These are phyloP conservation scores for Capsella rubella DNA, from an alignment of 441 rosid genomes.

Conservation along the genomic window DNA sequence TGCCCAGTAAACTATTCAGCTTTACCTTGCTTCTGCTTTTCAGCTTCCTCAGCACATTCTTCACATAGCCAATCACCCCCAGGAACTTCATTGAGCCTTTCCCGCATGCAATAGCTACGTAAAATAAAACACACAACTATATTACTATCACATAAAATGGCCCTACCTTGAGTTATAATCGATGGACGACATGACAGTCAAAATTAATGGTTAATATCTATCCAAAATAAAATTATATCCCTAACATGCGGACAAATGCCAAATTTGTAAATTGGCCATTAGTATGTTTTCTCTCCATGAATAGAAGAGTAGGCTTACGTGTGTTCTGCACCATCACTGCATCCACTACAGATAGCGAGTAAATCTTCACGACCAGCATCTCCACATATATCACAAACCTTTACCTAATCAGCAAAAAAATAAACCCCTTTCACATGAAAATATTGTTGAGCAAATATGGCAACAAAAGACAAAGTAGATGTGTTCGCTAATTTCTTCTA, in stretches of 20 bases:
- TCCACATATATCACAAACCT: slow-evolving; percentile 99
- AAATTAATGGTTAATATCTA: slow-evolving; percentile 26
- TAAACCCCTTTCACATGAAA: slow-evolving; percentile 33
- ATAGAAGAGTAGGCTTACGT: slow-evolving; percentile 63
- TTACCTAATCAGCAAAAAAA: slow-evolving; percentile 71
- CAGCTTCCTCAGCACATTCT: slow-evolving; percentile 85
- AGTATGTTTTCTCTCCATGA: slow-evolving; percentile 23
- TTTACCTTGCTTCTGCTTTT: slow-evolving; percentile 76
- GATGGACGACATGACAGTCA: slow-evolving; percentile 22
- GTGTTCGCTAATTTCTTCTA: slow-evolving; percentile 19
- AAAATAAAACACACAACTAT: slow-evolving; percentile 37
- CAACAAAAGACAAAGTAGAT: slow-evolving; percentile 18
- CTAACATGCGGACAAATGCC: slow-evolving; percentile 15
- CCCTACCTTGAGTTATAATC: slow-evolving; percentile 29
- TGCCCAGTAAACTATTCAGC: slow-evolving; percentile 24
- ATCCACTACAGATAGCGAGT: slow-evolving; percentile 91
- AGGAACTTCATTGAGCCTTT: slow-evolving; percentile 85
- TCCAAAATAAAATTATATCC: slow-evolving; percentile 26
- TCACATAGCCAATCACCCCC: slow-evolving; percentile 98
- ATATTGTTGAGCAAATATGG: slow-evolving; percentile 1
- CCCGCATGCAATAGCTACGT: slow-evolving; percentile 96
- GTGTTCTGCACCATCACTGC: slow-evolving; percentile 99
- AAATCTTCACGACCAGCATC: slow-evolving; percentile 98
- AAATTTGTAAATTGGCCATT: slow-evolving; percentile 5
- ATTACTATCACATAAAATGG: slow-evolving; percentile 23